Evolutionary conservation across 2,329 filamentous ascomycete genomes (phyloP).

Genomic region (Pseudocercospora fuligena): DNA sequence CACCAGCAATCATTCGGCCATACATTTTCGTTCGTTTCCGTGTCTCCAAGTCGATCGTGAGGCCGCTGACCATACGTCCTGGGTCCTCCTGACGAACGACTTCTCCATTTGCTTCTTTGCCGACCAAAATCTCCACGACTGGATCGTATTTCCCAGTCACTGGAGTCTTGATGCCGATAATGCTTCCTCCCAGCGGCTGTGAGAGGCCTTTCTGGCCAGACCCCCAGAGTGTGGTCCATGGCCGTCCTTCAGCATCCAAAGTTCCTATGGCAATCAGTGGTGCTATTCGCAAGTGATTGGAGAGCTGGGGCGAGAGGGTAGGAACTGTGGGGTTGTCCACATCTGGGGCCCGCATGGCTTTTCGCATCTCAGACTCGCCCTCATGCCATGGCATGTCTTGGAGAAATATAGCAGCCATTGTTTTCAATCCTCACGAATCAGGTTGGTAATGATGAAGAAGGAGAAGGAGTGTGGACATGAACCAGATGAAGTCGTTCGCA

Average conservation of each 20-base stretch:
- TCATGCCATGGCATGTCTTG: slow-evolving; percentile 25
- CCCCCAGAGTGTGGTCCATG: slow-evolving; percentile 82
- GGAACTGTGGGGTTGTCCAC: slow-evolving; percentile 69
- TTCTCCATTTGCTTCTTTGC: slow-evolving; percentile 51
- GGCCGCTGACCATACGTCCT: slow-evolving; percentile 63
- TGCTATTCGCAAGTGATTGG: slow-evolving; percentile 63
- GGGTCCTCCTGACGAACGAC: slow-evolving; percentile 46
- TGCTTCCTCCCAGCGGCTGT: slow-evolving; percentile 62
- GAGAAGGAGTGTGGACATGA: neutral
- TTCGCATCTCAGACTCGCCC: slow-evolving; percentile 63
- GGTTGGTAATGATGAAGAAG: neutral
- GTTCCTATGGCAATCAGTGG: slow-evolving; percentile 76
- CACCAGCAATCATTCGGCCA: slow-evolving; percentile 70
- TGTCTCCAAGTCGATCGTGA: slow-evolving; percentile 68
- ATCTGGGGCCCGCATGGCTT: slow-evolving; percentile 62
- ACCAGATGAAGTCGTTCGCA: neutral
- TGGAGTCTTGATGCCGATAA: slow-evolving; percentile 66
- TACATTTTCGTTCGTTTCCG: slow-evolving; percentile 75
- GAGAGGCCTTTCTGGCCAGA: slow-evolving; percentile 69
- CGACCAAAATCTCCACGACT: slow-evolving; percentile 67
- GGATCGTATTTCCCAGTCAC: slow-evolving; percentile 71
- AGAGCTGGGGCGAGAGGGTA: slow-evolving; percentile 66
- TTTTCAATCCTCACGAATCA: neutral
- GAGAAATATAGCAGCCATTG: slow-evolving; percentile 19
- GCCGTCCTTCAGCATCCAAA: slow-evolving; percentile 66